Evolutionary conservation across 2,329 filamentous ascomycete genomes (phyloP).

Genomic region (Magnaporthiopsis rhizophila): DNA sequence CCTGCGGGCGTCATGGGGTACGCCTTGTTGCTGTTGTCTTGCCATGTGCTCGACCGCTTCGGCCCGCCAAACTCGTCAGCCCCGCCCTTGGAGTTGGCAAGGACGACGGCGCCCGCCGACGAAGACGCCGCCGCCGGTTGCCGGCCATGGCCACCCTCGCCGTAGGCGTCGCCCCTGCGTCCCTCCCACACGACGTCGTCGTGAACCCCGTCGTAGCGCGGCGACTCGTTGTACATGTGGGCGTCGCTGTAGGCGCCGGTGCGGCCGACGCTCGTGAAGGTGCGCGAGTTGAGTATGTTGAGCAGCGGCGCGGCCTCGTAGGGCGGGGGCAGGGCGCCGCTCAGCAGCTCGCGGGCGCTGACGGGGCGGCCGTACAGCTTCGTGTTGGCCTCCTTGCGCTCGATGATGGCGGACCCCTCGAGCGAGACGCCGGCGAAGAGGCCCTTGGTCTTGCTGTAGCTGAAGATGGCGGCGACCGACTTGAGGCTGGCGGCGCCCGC

Average conservation of each 20-base stretch:
- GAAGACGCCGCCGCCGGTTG: slow-evolving; percentile 15
- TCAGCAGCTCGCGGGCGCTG: slow-evolving; percentile 74
- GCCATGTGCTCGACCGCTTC: slow-evolving; percentile 61
- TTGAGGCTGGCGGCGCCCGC: slow-evolving; percentile 87
- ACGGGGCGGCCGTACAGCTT: slow-evolving; percentile 83
- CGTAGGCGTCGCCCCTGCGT: slow-evolving; percentile 59
- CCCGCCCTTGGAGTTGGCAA: slow-evolving; percentile 19
- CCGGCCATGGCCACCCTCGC: slow-evolving; percentile 53
- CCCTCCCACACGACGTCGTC: slow-evolving; percentile 83
- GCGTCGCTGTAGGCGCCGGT: slow-evolving; percentile 38
- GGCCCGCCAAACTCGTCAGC: slow-evolving; percentile 49
- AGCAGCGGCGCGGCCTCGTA: slow-evolving; percentile 78
- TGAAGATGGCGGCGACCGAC: slow-evolving; percentile 86
- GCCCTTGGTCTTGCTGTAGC: slow-evolving; percentile 96
- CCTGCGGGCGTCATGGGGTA: slow-evolving; percentile 13
- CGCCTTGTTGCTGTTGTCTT: slow-evolving; percentile 58
- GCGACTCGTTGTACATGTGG: slow-evolving; percentile 86
- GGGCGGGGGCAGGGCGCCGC: slow-evolving; percentile 69
- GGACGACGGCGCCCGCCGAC: slow-evolving; percentile 22
- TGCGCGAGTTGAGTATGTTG: slow-evolving; percentile 73
- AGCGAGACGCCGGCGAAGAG: slow-evolving; percentile 92
- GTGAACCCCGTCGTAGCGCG: slow-evolving; percentile 76
- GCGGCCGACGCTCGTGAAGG: slow-evolving; percentile 62
- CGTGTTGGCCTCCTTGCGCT: slow-evolving; percentile 93
- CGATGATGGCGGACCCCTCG: slow-evolving; percentile 87